Evolutionary conservation across 2,329 filamentous ascomycete species (phyloP), one percentile per base, ranked within the genome.

Genomic region (Fusarium nematophilum): DNA sequence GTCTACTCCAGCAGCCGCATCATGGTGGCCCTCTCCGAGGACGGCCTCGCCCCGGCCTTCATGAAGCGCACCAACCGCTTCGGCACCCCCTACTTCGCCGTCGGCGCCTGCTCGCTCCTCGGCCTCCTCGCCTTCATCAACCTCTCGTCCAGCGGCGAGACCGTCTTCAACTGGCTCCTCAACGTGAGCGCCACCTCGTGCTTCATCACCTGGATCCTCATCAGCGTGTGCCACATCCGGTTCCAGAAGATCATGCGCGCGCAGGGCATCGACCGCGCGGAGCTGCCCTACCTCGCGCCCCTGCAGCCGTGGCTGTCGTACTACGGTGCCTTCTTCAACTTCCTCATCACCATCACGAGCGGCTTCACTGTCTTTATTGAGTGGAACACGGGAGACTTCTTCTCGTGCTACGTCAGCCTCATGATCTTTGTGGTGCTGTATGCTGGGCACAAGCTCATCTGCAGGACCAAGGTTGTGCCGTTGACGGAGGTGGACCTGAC

Each of bases 1-100:
- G 83, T 93, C 55, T 92, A 91, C 77, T 90, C 88, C 34, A 87
- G 86, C 55, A 88, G 85, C 53, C 86, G 89, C 18, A 87, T 90
- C 33, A 79, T 92, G 29, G 81, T 91, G 59, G 86, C 85, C 9
- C 80, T 92, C 10, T 87, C 88, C 27, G 78, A 86, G 34, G 86
- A 88, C 49, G 83, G 85, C 34, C 84, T 87, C 54, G 88, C 88
- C 0, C 89, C 89, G 2, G 71, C 71, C 9, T 76, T 89, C 65
- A 79, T 91, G 69, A 81, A 80, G 58, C 75, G 77, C 39, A 90
- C 86, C 56, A 89, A 87, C 73, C 75, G 76, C 25, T 76, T 78
- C 55, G 89, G 89, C 23, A 87, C 88, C 1, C 89, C 89, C 0
- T 86, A 86, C 73, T 75, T 76, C 51, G 83, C 87, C 0, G 86